phyloP scores from a whole-genome alignment of 1,139 yeast genomes.

The Saccharomyces uvarum region DNA sequence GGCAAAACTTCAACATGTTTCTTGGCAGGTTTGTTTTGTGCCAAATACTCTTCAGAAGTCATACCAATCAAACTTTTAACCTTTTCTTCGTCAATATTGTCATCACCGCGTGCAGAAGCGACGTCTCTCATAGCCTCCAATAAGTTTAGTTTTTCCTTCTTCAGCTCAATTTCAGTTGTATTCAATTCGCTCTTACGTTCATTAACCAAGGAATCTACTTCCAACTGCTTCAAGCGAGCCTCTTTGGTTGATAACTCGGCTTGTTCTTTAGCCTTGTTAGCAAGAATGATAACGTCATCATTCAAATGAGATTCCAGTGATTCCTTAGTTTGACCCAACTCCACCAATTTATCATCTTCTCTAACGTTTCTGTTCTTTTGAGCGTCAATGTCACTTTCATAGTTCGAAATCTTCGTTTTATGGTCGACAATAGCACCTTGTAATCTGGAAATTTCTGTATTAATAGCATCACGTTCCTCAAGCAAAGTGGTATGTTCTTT shows the following conservation, averaged over 20 bases:
- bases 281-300: conserved; percentile 15
- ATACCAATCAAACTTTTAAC: conserved; percentile 26
- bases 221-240: conserved; percentile 28
- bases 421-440: conserved; percentile 23
- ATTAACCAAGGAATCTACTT: conserved; percentile 28
- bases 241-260: conserved; percentile 28
- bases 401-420: conserved; percentile 21
- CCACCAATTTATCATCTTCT: conserved; percentile 16
- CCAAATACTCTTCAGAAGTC: conserved; percentile 21
- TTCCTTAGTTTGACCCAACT: conserved; percentile 17
- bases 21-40: conserved; percentile 1
- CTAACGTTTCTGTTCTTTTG: conserved; percentile 21
- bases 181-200: conserved; percentile 28
- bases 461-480: conserved; percentile 22
- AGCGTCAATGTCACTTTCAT: conserved; percentile 19
- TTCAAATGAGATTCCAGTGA: conserved; percentile 16
- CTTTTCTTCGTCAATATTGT: conserved; percentile 26
- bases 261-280: conserved; percentile 26
- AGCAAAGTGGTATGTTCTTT: conserved; percentile 21
- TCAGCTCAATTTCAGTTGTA: conserved; percentile 16
- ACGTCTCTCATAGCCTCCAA: conserved; percentile 12
- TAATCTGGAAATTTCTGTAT: conserved; percentile 20
- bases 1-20: background rate
- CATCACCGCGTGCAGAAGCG: conserved; percentile 19
- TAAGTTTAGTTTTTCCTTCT: conserved; percentile 14